These are phyloP conservation scores for Daldinia concentrica DNA, from an alignment of 495 filamentous ascomycete species.

Conservation along the genomic window DNA sequence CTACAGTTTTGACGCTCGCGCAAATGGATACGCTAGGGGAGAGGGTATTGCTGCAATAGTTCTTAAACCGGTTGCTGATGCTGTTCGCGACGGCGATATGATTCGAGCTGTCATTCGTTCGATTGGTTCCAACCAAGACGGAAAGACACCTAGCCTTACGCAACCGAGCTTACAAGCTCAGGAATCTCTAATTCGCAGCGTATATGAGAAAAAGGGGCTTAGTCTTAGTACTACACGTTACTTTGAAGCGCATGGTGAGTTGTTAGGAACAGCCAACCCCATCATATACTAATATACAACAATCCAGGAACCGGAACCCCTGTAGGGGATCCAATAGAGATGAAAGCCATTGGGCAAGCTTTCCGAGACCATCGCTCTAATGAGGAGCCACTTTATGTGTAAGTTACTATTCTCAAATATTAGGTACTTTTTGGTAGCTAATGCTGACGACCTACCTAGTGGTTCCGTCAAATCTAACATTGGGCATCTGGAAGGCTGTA, in stretches of 20 bases:
- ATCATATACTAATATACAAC: too few relatives aligned
- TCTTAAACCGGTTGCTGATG: constrained; percentile 62
- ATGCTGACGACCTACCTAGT: neutral
- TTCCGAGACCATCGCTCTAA: neutral
- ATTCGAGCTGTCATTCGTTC: constrained; percentile 66
- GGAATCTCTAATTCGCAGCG: constrained; percentile 53
- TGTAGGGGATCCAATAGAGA: constrained; percentile 57
- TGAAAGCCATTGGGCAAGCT: constrained; percentile 7
- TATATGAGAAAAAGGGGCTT: constrained; percentile 57
- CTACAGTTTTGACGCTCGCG: constrained; percentile 62
- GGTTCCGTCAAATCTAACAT: constrained; percentile 63
- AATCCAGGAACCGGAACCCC: constrained; percentile 59
- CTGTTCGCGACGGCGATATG: constrained; percentile 52
- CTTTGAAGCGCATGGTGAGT: constrained; percentile 52
- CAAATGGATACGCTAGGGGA: constrained; percentile 67
- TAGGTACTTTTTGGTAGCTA: too few relatives aligned
- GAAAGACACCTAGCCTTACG: constrained; percentile 57
- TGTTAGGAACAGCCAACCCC: too few relatives aligned
- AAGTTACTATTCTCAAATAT: too few relatives aligned
- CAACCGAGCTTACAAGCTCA: constrained; percentile 60
- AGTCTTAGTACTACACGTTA: constrained; percentile 52
- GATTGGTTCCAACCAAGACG: constrained; percentile 60
- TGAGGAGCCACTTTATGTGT: constrained; percentile 13
- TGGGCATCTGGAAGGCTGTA: constrained; percentile 60
- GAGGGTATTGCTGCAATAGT: constrained; percentile 64